A percentile compares a stretch with the other conserved stretches of the same genome.
Evolutionary conservation across 306 rosid species (phyloP).

Genomic region (Coriaria nepalensis): DNA sequence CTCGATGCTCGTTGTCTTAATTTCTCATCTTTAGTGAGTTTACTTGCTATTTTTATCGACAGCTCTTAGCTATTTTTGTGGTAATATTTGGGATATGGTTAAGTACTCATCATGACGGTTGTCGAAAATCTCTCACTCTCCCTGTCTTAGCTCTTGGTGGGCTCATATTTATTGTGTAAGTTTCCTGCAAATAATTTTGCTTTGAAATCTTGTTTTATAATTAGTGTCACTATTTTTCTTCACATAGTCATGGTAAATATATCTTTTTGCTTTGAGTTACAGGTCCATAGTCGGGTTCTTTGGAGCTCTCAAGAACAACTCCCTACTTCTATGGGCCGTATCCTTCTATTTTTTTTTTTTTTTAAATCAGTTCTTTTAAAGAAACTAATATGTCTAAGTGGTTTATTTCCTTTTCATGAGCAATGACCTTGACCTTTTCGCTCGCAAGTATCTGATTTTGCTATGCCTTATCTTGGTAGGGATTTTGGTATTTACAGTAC

Average conservation of each 20-base stretch:
- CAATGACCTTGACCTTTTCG: constrained; percentile 43
- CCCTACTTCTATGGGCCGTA: constrained; percentile 79
- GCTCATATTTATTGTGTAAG: constrained; percentile 65
- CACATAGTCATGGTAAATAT: not conserved
- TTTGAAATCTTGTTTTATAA: constrained; percentile 2
- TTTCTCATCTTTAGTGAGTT: not conserved
- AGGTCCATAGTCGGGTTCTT: constrained; percentile 85
- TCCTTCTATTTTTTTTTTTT: constrained; percentile 29
- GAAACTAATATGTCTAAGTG: not conserved
- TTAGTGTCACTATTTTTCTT: not conserved
- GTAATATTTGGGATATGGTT: constrained; percentile 83
- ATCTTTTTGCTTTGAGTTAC: constrained; percentile 16
- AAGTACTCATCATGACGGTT: constrained; percentile 72
- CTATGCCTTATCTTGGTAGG: constrained; percentile 67
- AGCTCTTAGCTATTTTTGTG: constrained; percentile 67
- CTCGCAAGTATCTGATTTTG: constrained; percentile 60
- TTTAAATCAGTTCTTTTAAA: no score
- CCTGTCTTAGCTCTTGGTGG: constrained; percentile 78
- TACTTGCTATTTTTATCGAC: constrained; percentile 15
- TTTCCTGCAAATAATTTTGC: constrained; percentile 2
- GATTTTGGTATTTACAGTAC: constrained; percentile 75
- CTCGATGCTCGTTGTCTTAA: not conserved
- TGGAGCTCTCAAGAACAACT: constrained; percentile 66
- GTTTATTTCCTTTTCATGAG: not conserved
- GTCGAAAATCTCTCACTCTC: constrained; percentile 71